Conservation (phyloP, 2,329 filamentous ascomycete species). For the Arthrinium puccinioides region DNA sequence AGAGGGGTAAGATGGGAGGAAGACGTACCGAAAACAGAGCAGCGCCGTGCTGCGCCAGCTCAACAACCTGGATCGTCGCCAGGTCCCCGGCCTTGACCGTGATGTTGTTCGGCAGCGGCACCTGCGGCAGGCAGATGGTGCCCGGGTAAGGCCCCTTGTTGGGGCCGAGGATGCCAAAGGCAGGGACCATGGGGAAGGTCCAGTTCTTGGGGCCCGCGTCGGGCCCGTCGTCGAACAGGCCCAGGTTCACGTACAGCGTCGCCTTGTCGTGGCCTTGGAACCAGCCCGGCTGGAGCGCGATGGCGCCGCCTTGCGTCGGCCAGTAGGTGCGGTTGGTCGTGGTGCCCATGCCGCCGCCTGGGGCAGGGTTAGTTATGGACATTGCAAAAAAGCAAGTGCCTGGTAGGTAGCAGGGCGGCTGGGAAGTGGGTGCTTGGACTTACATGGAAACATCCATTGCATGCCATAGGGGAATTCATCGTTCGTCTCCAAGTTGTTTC, state of each 20-base stretch:
- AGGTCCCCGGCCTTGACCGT: constrained; percentile 73
- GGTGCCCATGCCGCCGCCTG: constrained; percentile 76
- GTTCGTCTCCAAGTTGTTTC: constrained; percentile 77
- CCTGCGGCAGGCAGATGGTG: constrained; percentile 81
- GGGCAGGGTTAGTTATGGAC: too few species aligned
- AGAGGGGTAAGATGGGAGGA: background rate
- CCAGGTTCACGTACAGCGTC: constrained; percentile 85
- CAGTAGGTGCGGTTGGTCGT: constrained; percentile 85
- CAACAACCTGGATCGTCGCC: constrained; percentile 69
- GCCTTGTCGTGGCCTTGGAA: constrained; percentile 82
- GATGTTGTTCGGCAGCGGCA: constrained; percentile 69
- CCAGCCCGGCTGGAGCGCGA: constrained; percentile 91
- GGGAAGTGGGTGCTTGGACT: constrained; percentile 23
- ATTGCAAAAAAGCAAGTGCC: constrained; percentile 10
- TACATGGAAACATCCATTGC: constrained; percentile 95
- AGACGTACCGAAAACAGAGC: constrained; percentile 59
- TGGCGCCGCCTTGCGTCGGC: constrained; percentile 80
- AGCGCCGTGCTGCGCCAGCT: constrained; percentile 64
- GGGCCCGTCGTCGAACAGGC: constrained; percentile 59
- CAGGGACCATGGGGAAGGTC: constrained; percentile 72
- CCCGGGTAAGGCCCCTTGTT: constrained; percentile 79
- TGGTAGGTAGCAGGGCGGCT: background rate
- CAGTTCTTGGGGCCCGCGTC: constrained; percentile 70
- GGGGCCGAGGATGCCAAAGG: constrained; percentile 79
- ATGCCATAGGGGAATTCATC: constrained; percentile 78